Evolutionary conservation across 2,329 filamentous ascomycete species (phyloP), one percentile per base, ranked within the genome.

Genomic region (Aspergillus transmontanensis): DNA sequence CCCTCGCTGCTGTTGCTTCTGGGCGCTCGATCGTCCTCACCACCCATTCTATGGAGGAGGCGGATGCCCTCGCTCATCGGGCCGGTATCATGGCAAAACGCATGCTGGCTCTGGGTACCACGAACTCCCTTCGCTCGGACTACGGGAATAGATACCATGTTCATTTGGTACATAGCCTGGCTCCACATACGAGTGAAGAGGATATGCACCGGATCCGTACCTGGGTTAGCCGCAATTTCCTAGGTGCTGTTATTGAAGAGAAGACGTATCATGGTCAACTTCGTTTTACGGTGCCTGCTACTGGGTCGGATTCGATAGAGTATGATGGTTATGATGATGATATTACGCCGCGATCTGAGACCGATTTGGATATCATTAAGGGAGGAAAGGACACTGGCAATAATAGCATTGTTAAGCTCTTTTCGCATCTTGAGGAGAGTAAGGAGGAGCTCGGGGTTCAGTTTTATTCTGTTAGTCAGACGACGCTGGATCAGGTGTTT

Each of bases 41-140:
- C 0, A 97, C 94, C 0, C 94, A 98, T 76, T 92, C 88, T 56
- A 97, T 97, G 93, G 94, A 97, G 76, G 94, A 97, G 79, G 94
- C 94, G 0, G 93, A 96, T 72, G 93, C 93, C 0, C 83, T 98
- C 2, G 94, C 94, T 0, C 88, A 88, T 34, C 86, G 93, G 1
- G 93, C 91, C 0, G 94, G 93, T 14, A 97, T 98, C 68, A 88
- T 98, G 79, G 92, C 93, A 10, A 86, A 87, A 69, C 85, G 89
- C 36, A 96, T 97, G 93, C 83, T 97, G 26, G 94, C 93, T 0
- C 83, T 95, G 10, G 94, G 94, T 4, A 90, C 89, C 0, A 89
- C 89, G 0, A 88, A 93, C 39, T 81, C 89, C 62, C 82, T 97
- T 3, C 85, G 94, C 9, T 84, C 85, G 51, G 87, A 89, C 60